Base-by-base conservation (phyloP, 768 basidiomycete species). In the Crepidotus variabilis region DNA sequence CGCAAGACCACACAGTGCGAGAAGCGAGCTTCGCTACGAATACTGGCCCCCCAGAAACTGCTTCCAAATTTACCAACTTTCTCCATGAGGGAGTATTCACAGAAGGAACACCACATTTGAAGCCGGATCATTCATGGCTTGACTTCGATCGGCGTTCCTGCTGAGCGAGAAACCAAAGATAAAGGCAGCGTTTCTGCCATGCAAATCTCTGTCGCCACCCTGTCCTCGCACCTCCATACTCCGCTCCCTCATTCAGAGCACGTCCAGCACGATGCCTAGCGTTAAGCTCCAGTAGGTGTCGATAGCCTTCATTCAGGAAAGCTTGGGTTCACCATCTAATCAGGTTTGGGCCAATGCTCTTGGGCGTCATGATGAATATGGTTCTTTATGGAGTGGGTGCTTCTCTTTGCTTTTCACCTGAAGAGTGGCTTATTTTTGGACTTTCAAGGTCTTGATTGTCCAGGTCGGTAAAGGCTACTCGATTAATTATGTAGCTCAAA, bases 281-380 rank as follows among this genome's bases (percentile, higher is more conserved):
- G 66, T 73, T 34, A 58, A 64, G 57, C 67, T 71, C 43, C 65
- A 66, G 70, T 72, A 52, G 57, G 71, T 64, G 21, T 33, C 45
- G 21, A 10, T 21, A 24, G n/a, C 9, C 22, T 34, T 18, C 11
- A 32, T 21, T 5, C 23, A 32, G 9, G 21, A 35, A 21, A 16
- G 18, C 1, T 33, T 35, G 11, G 14, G 16, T 35, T 50, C 39
- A 43, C 35, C n/a, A 33, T 32, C 18, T 50, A n/a, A 47, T 21
- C 54, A 77, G 78, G 34, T 77, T 73, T 61, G 78, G 78, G 18
- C 77, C 78, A 10, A 76, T 79, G 74, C 68, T 78, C 35, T 65
- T 78, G 52, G 78, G 76, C 24, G 68, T 69, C 16, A 74, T 71
- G 56, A 60, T 73, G 35, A 78, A 78, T 56, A 72, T 76, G 67